Percentiles rank a stretch among this genome's conserved stretches.
phyloP scores from a whole-genome alignment of 257 asterid species.

The Jacaranda copaia region DNA sequence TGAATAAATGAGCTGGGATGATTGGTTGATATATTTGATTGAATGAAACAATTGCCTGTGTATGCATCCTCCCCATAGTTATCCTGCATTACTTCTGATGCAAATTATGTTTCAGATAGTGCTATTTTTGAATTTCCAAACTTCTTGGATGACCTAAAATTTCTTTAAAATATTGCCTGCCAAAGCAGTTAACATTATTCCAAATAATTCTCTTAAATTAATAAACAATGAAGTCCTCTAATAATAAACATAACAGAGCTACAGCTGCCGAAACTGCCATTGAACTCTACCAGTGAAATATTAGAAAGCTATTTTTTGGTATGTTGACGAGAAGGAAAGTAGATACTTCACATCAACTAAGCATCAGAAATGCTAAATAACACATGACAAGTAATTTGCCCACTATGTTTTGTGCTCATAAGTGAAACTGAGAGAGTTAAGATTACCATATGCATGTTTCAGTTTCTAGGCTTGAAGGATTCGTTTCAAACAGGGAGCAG shows the following conservation, averaged over 20 bases:
- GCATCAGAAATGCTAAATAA: constrained; percentile 20
- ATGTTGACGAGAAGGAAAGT: not conserved
- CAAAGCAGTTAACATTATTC: not conserved
- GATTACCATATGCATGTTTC: constrained; percentile 52
- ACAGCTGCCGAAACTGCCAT: constrained; percentile 1
- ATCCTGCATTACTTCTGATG: constrained; percentile 18
- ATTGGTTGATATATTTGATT: constrained; percentile 5
- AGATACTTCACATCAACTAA: constrained; percentile 15
- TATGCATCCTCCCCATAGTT: constrained; percentile 10
- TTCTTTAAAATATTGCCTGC: constrained; percentile 12
- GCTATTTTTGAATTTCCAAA: constrained; percentile 26
- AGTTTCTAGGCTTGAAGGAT: constrained; percentile 99
- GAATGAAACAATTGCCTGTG: constrained; percentile 15
- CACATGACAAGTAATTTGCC: not conserved
- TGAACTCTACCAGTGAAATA: constrained; percentile 15
- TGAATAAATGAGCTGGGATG: constrained; percentile 15
- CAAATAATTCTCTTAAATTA: not conserved
- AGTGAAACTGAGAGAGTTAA: constrained; percentile 34
- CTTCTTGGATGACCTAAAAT: constrained; percentile 14
- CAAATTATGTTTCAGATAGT: not conserved
- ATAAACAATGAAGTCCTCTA: not conserved
- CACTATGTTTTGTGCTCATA: constrained; percentile 12
- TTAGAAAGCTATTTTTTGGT: not conserved
- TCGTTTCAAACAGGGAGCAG: constrained; percentile 99
- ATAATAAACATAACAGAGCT: constrained; percentile 13